Conservation (phyloP, 495 filamentous ascomycete species). For the Neurospora tetrasperma region DNA sequence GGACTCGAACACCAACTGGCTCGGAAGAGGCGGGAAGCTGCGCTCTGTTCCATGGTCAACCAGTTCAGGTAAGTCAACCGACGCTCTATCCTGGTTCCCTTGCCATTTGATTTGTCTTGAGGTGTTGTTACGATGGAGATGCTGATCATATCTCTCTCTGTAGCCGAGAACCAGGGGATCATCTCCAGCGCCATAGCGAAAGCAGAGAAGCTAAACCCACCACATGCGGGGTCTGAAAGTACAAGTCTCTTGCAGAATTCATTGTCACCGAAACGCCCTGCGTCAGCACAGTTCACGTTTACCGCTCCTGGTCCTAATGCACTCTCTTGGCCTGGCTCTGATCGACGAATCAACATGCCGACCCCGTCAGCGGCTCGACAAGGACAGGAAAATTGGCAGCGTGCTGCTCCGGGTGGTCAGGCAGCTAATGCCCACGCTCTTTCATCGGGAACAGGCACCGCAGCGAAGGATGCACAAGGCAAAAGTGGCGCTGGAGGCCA, state of each 20-base stretch:
- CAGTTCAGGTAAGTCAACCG: conserved; percentile 30
- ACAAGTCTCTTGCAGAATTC: conserved; percentile 66
- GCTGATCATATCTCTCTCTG: not conserved
- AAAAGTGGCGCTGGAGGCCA: not conserved
- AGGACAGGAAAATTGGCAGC: conserved; percentile 11
- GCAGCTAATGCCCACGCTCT: not conserved
- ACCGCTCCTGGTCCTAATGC: conserved; percentile 45
- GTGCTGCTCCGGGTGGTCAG: conserved; percentile 6
- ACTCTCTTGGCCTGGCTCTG: conserved; percentile 46
- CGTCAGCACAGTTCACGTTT: conserved; percentile 84
- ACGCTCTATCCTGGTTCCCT: not conserved
- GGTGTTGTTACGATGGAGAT: not conserved
- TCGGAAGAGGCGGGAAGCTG: conserved; percentile 33
- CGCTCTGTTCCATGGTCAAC: conserved; percentile 32
- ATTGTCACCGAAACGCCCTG: conserved; percentile 45
- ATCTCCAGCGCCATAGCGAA: conserved; percentile 85
- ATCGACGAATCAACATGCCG: conserved; percentile 20
- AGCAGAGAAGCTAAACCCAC: conserved; percentile 59
- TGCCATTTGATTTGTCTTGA: not conserved
- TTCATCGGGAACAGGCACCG: conserved; percentile 1
- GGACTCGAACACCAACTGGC: conserved; percentile 45
- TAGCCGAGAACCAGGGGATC: conserved; percentile 56
- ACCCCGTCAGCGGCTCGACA: not conserved
- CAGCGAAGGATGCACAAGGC: conserved; percentile 6
- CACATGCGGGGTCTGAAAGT: conserved; percentile 52